Percentiles rank a stretch among this genome's conserved stretches.
Evolutionary conservation across 164 flowering plant species (phyloP).

Genomic region (Vitis amurensis): DNA sequence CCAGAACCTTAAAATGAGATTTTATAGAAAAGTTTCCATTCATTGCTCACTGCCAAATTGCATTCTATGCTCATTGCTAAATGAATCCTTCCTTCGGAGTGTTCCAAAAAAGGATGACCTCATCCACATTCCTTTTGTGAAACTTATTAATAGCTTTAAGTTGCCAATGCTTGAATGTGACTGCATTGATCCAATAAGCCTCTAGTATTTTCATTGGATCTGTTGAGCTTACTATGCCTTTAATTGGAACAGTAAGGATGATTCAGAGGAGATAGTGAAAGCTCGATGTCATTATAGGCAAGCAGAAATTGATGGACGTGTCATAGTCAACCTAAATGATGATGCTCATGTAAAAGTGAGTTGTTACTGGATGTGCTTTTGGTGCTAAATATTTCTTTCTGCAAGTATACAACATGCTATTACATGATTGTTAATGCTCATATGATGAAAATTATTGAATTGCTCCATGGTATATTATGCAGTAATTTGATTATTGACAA

Average conservation of each 20-base stretch:
- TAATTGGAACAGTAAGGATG: slow-evolving; percentile 4
- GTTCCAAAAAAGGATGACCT: too few relatives aligned
- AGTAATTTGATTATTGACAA: too few relatives aligned
- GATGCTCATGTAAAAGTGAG: slow-evolving; percentile 48
- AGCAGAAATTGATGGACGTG: slow-evolving; percentile 38
- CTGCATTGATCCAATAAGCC: neutral
- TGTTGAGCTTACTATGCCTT: neutral
- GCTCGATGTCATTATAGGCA: slow-evolving; percentile 33
- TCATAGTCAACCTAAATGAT: slow-evolving; percentile 25
- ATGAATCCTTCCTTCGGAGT: too few relatives aligned
- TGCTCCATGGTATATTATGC: too few relatives aligned
- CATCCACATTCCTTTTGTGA: too few relatives aligned
- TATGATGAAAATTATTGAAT: too few relatives aligned
- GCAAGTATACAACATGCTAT: neutral
- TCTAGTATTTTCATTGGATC: neutral
- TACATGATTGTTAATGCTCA: neutral
- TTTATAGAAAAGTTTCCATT: too few relatives aligned
- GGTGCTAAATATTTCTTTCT: neutral
- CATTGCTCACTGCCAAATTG: too few relatives aligned
- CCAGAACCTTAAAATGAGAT: too few relatives aligned
- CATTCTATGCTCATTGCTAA: too few relatives aligned
- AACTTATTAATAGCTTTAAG: neutral
- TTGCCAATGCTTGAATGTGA: neutral
- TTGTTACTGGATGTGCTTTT: neutral
- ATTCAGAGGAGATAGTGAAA: slow-evolving; percentile 16